Base-by-base conservation (phyloP, 2,329 filamentous ascomycete species). In the Metarhizium brunneum region DNA sequence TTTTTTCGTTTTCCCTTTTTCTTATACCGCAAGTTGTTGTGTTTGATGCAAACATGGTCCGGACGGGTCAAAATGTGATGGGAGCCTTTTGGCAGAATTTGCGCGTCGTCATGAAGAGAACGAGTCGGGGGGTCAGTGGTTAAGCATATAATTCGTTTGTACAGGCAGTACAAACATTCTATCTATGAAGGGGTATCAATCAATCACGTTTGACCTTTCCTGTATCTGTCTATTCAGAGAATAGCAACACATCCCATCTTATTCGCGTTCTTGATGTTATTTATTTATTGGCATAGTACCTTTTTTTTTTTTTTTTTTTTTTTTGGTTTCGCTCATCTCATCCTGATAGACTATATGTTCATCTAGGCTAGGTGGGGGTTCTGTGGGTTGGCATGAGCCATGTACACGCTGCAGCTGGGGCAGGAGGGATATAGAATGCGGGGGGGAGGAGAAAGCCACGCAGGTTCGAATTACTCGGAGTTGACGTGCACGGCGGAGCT, bases 401-500 rank as follows among this genome's bases (percentile, higher is more conserved):
- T 48, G 45, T 48, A 29, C 45, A 48, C 13, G 45, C 20, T 30
- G 3, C 25, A 4, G 30, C 18, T 6, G 42, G 42, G 16, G 42
- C 11, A 18, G 6, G n/a, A 13, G 20, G 45, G 4, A 14, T 30
- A 48, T 10, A 14, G 0, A 30, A 20, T 13, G 30, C 10, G 25
- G 25, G n/a, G 5, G 5, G n/a, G 25, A 29, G 6, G 3, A 29
- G 6, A 18, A 25, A 11, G 25, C 20, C 10, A 14, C 13, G 61
- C 62, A 49, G 18, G 49, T n/a, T 42, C 32, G 32, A 20, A 20
- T 38, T 16, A 51, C 32, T 36, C 43, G n/a, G 52, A 42, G 13
- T 51, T 36, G 47, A 59, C 54, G 25, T 72, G 66, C n/a, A 69
- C 54, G 35, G 64, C 65, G 30, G 68, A 65, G 60, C 63, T 66